phyloP scores from a whole-genome alignment of 1,284 basidiomycete species.

The Fomitopsis betulina region DNA sequence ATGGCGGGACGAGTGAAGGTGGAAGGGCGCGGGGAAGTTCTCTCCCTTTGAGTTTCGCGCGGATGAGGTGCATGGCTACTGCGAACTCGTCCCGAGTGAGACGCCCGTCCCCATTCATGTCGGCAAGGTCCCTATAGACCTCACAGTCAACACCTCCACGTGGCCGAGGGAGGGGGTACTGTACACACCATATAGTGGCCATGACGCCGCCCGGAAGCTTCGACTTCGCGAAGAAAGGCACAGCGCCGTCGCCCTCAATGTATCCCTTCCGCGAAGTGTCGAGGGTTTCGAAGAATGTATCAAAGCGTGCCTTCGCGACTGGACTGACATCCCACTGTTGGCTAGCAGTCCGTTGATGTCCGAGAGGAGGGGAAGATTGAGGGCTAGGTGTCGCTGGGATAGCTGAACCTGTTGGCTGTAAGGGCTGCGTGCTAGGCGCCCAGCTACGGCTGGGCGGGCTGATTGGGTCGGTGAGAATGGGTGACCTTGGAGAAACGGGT shows the following conservation, averaged over 20 bases:
- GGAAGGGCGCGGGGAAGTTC: constrained; percentile 67
- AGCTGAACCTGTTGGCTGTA: not conserved
- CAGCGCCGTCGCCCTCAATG: constrained; percentile 90
- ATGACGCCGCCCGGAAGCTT: constrained; percentile 82
- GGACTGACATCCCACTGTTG: constrained; percentile 79
- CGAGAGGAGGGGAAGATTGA: not conserved
- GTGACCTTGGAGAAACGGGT: not conserved
- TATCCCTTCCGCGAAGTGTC: constrained; percentile 75
- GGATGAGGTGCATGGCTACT: constrained; percentile 93
- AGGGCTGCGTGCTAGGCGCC: not conserved
- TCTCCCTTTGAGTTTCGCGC: constrained; percentile 77
- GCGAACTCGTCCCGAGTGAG: constrained; percentile 94
- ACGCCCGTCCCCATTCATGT: constrained; percentile 84
- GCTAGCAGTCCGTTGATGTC: constrained; percentile 3
- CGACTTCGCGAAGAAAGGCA: constrained; percentile 93
- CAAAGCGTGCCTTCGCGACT: constrained; percentile 75
- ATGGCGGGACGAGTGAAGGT: constrained; percentile 13
- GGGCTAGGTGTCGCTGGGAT: not conserved
- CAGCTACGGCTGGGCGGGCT: not conserved
- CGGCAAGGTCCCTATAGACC: constrained; percentile 83
- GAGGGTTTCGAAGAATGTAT: constrained; percentile 81
- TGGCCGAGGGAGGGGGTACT: constrained; percentile 22
- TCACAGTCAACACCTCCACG: not conserved
- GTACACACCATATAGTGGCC: constrained; percentile 83
- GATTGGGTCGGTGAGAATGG: not conserved